Percentiles rank a stretch among this genome's conserved stretches.
These are phyloP conservation scores for Metschnikowia kofuensis DNA, from an alignment of 805 yeast genomes.

Conservation along the genomic window DNA sequence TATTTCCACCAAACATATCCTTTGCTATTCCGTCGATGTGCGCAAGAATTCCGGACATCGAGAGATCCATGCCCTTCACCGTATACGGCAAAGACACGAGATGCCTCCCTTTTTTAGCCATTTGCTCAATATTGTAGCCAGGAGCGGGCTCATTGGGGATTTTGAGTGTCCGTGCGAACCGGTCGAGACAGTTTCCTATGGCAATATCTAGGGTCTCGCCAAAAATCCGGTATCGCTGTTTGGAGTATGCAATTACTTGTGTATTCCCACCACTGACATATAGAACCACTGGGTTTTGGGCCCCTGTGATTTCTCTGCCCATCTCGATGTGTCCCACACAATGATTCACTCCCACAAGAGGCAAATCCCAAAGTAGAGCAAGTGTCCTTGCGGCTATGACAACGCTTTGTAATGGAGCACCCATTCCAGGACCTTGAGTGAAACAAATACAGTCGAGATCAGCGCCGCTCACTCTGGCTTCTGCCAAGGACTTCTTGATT, in stretches of 20 bases:
- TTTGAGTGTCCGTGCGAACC: constrained; percentile 88
- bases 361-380: constrained; percentile 74
- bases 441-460: constrained; percentile 83
- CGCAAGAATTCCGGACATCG: constrained; percentile 94
- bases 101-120: constrained; percentile 69
- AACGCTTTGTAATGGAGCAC: constrained; percentile 93
- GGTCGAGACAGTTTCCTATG: constrained; percentile 92
- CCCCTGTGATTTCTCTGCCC: constrained; percentile 99
- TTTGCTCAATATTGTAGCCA: constrained; percentile 93
- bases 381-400: constrained; percentile 90
- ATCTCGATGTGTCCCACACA: constrained; percentile 98
- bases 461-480: constrained; percentile 48
- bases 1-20: constrained; percentile 52
- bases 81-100: constrained; percentile 87
- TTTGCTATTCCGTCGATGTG: constrained; percentile 77
- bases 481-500: constrained; percentile 61
- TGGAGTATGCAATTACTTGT: constrained; percentile 94
- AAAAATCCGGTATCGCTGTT: constrained; percentile 91
- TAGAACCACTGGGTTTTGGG: constrained; percentile 92
- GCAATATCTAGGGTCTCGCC: constrained; percentile 99
- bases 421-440: constrained; percentile 99
- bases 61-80: constrained; percentile 97
- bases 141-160: constrained; percentile 95
- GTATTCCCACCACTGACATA: constrained; percentile 99
- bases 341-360: constrained; percentile 93